Percentiles rank a stretch among this genome's conserved stretches.
These are phyloP conservation scores for Cryptococcus sp. DNA, from an alignment of 1,284 basidiomycete species.

Conservation along the genomic window DNA sequence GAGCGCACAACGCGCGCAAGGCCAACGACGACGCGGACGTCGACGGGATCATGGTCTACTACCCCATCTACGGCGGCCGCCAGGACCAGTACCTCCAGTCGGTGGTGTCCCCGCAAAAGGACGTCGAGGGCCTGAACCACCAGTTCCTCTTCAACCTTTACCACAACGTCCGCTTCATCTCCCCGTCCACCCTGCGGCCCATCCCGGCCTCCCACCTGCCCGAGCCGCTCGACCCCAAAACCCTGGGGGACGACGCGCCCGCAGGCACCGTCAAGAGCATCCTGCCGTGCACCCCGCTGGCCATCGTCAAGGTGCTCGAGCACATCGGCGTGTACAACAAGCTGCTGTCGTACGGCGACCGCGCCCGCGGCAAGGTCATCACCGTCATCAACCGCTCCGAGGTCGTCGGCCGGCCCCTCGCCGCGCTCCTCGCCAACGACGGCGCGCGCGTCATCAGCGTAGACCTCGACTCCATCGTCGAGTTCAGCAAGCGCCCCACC, in stretches of 20 bases:
- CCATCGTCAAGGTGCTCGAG: conserved; percentile 93
- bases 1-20: conserved; percentile 11
- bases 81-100: conserved; percentile 92
- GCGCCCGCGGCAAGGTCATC: conserved; percentile 87
- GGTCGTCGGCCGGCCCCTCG: conserved; percentile 91
- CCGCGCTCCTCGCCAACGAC: conserved; percentile 89
- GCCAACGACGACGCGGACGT: conserved; percentile 82
- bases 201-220: conserved; percentile 42
- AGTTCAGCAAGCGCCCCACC: conserved; percentile 83
- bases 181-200: conserved; percentile 49
- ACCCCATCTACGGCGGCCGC: conserved; percentile 80
- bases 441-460: conserved; percentile 92
- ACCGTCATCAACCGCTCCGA: conserved; percentile 96
- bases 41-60: conserved; percentile 98
- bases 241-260: conserved; percentile 59
- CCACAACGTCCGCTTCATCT: conserved; percentile 76
- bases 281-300: conserved; percentile 93
- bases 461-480: conserved; percentile 75
- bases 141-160: conserved; percentile 96
- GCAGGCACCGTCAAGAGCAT: conserved; percentile 59
- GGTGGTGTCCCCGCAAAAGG: conserved; percentile 81
- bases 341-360: conserved; percentile 87
- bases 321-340: conserved; percentile 87
- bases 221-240: conserved; percentile 28
- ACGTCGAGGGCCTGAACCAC: conserved; percentile 94